These are phyloP conservation scores for Cytospora mali DNA, from an alignment of 2,329 filamentous ascomycete species.

Conservation along the genomic window DNA sequence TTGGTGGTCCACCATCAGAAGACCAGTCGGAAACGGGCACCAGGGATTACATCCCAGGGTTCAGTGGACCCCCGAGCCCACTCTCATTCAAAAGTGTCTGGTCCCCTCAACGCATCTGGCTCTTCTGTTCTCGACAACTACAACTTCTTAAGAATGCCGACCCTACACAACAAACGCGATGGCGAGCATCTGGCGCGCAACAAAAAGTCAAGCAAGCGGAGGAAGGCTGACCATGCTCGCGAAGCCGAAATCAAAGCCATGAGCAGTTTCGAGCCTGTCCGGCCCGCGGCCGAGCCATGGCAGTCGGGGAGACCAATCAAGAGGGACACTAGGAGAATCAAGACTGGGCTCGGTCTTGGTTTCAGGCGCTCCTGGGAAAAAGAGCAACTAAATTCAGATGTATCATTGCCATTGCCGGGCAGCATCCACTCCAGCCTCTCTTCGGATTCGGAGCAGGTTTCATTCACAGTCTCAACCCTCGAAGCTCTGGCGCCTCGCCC, in stretches of 20 bases:
- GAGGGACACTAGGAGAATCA: constrained; percentile 68
- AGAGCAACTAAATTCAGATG: constrained; percentile 67
- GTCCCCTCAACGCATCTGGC: constrained; percentile 13
- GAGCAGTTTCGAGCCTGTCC: constrained; percentile 69
- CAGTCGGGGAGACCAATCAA: constrained; percentile 61
- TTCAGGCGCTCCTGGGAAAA: constrained; percentile 48
- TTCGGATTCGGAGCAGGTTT: constrained; percentile 70
- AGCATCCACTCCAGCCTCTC: constrained; percentile 79
- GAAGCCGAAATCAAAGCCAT: constrained; percentile 89
- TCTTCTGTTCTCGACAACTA: constrained; percentile 31
- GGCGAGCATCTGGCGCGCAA: constrained; percentile 63
- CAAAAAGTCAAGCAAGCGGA: constrained; percentile 76
- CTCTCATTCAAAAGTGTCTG: constrained; percentile 27
- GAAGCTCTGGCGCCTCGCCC: constrained; percentile 85
- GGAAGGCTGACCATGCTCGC: constrained; percentile 72
- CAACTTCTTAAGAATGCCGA: constrained; percentile 48
- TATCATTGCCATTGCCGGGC: constrained; percentile 73
- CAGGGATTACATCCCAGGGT: constrained; percentile 28
- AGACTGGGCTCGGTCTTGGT: constrained; percentile 50
- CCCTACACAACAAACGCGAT: constrained; percentile 63
- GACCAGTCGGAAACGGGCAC: constrained; percentile 33
- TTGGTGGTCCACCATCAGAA: constrained; percentile 45
- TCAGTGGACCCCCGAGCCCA: constrained; percentile 26
- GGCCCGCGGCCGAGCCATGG: constrained; percentile 62
- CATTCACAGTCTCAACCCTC: constrained; percentile 79